A percentile compares a stretch with the other conserved stretches of the same genome.
Conservation (phyloP, 495 filamentous ascomycete genomes). For the Lichenothelia convexa region DNA sequence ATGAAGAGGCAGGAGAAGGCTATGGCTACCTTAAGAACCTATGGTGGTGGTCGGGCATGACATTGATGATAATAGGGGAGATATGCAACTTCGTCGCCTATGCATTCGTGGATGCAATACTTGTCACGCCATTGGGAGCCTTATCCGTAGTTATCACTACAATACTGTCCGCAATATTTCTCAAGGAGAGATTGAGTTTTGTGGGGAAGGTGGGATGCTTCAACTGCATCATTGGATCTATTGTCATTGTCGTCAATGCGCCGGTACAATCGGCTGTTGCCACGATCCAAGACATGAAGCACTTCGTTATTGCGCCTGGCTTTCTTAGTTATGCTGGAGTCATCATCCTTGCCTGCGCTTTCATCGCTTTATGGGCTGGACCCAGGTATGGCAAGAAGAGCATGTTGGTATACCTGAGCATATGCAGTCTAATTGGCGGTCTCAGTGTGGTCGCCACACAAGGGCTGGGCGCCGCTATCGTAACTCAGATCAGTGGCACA, state of each 20-base stretch:
- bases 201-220: constrained; percentile 94
- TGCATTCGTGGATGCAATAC: constrained; percentile 88
- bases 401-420: constrained; percentile 92
- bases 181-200: constrained; percentile 89
- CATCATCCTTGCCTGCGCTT: constrained; percentile 50
- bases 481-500: constrained; percentile 63
- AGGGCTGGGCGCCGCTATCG: constrained; percentile 78
- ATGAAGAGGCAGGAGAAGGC: constrained; percentile 88
- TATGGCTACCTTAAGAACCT: constrained; percentile 95
- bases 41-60: constrained; percentile 96
- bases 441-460: constrained; percentile 91
- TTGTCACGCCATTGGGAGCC: constrained; percentile 91
- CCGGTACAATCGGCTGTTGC: constrained; percentile 67
- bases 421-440: constrained; percentile 88
- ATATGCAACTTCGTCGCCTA: constrained; percentile 97
- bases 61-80: constrained; percentile 90
- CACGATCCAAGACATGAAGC: constrained; percentile 84
- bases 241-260: constrained; percentile 89
- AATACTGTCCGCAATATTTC: constrained; percentile 82
- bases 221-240: constrained; percentile 79
- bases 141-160: constrained; percentile 88
- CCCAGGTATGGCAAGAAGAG: constrained; percentile 88
- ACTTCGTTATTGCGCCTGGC: constrained; percentile 70
- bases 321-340: constrained; percentile 77
- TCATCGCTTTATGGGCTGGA: constrained; percentile 66